Evolutionary conservation across 176 grass and related monocot genomes (phyloP).

Genomic region (barley (Hordeum vulgare)): MorexV3_pseudomolecules_assembly NC_058523.1:13207179-13207678

Average conservation of each 20-base stretch:
- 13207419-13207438: conserved; percentile 60
- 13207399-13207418: conserved; percentile 71
- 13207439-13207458: conserved; percentile 43
- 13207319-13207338: conserved; percentile 52
- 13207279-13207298: conserved; percentile 77
- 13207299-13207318: conserved; percentile 76
- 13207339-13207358: conserved; percentile 46
- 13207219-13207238: conserved; percentile 88
- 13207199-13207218: conserved; percentile 93
- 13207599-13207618: conserved; percentile 68
- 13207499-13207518: conserved; percentile 77
- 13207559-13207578: conserved; percentile 80
- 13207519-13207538: conserved; percentile 63
- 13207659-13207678: not conserved
- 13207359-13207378: conserved; percentile 62
- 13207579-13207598: conserved; percentile 59
- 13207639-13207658: not conserved
- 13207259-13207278: conserved; percentile 68
- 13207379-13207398: conserved; percentile 90
- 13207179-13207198: conserved; percentile 70
- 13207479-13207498: conserved; percentile 69
- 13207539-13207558: conserved; percentile 30
- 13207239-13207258: conserved; percentile 68
- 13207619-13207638: not conserved
- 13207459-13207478: conserved; percentile 58